Percentiles rank a stretch among this genome's conserved stretches.
Evolutionary conservation across 192 early-diverging fungal genomes (phyloP).

Genomic region (Entomortierella chlamydospora): DNA sequence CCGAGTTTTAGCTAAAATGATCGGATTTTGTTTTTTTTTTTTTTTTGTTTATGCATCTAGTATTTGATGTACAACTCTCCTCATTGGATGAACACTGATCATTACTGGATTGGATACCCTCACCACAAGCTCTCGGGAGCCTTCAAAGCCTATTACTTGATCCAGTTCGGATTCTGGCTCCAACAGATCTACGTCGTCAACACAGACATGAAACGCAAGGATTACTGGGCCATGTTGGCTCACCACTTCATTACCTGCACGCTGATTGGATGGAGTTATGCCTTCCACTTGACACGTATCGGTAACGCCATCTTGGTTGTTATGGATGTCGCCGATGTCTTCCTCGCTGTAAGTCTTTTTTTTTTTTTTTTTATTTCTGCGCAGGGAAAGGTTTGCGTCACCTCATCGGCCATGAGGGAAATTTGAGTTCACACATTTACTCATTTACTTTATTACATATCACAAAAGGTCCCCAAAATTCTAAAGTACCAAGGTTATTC

Average conservation of each 20-base stretch:
- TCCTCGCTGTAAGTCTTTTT: constrained; percentile 68
- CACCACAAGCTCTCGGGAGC: constrained; percentile 64
- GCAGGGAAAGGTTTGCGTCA: too few relatives aligned
- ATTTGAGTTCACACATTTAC: background rate
- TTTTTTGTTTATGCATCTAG: constrained; percentile 27
- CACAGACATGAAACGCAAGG: constrained; percentile 80
- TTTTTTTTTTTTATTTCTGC: background rate
- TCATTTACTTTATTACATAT: background rate
- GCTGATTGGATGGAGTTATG: constrained; percentile 73
- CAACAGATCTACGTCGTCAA: constrained; percentile 82
- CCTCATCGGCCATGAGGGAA: background rate
- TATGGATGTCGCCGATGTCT: constrained; percentile 87
- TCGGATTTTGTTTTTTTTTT: background rate
- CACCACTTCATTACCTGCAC: constrained; percentile 85
- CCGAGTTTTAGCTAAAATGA: background rate
- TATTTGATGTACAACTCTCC: constrained; percentile 74
- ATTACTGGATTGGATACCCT: constrained; percentile 80
- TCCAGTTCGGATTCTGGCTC: constrained; percentile 83
- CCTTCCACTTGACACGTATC: constrained; percentile 76
- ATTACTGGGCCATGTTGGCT: constrained; percentile 74
- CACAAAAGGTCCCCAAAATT: constrained; percentile 80
- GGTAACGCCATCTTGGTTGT: constrained; percentile 82
- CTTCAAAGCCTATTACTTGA: constrained; percentile 80
- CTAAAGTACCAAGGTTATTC: constrained; percentile 76
- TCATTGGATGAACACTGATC: constrained; percentile 77